Evolutionary conservation across 768 basidiomycete genomes (phyloP).

Genomic region (Kwoniella europaea): DNA sequence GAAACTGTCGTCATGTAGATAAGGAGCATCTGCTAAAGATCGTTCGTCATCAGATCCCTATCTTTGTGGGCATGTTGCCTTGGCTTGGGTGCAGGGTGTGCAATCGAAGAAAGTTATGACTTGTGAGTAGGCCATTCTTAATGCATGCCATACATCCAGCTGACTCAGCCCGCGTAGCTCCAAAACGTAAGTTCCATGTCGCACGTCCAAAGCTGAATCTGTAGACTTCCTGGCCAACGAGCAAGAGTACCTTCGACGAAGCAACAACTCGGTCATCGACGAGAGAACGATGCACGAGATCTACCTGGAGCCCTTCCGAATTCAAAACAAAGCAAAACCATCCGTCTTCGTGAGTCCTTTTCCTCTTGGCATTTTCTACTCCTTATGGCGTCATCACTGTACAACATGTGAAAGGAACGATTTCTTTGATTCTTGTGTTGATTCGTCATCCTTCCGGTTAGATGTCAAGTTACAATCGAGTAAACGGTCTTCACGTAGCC

Average conservation of each 20-base stretch:
- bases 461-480: constrained; percentile 61
- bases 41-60: constrained; percentile 63
- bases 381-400: background rate
- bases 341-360: constrained; percentile 67
- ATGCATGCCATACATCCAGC: background rate
- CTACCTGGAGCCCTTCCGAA: constrained; percentile 70
- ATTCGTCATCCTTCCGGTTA: background rate
- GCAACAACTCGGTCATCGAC: constrained; percentile 62
- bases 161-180: constrained; percentile 24
- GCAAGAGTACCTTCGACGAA: constrained; percentile 77
- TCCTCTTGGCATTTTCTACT: no score
- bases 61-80: constrained; percentile 72
- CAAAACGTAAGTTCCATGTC: constrained; percentile 30
- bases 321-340: constrained; percentile 63
- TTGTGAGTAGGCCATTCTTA: constrained; percentile 33
- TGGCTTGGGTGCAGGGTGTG: constrained; percentile 75
- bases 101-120: constrained; percentile 76
- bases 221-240: constrained; percentile 84
- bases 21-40: no score
- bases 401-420: background rate
- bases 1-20: no score
- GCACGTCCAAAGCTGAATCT: constrained; percentile 56
- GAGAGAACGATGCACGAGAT: constrained; percentile 66
- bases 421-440: background rate
- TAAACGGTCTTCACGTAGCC: constrained; percentile 74